These are phyloP conservation scores for Ricinus communis DNA, from an alignment of 345 rosid species.

Conservation along the genomic window DNA sequence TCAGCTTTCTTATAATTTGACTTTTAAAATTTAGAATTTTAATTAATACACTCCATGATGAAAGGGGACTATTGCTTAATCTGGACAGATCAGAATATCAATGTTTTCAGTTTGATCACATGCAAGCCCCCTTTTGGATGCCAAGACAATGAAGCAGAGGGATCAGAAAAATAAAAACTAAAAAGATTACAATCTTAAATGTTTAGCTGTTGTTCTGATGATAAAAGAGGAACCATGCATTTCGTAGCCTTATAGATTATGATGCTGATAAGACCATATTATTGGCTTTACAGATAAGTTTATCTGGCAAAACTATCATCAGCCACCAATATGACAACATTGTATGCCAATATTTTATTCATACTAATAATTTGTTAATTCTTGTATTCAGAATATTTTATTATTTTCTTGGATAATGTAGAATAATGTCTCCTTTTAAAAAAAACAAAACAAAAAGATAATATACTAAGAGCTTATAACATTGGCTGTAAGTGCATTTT, in stretches of 20 bases:
- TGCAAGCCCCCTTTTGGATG: not conserved
- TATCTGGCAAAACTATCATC: constrained; percentile 25
- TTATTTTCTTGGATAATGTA: constrained; percentile 15
- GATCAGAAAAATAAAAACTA: not conserved
- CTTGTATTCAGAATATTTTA: constrained; percentile 1
- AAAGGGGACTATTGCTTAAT: not conserved
- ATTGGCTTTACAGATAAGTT: constrained; percentile 32
- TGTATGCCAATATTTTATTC: constrained; percentile 6
- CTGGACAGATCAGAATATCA: not conserved
- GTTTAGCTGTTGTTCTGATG: not conserved
- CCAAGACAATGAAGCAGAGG: not conserved
- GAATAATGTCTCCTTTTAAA: not conserved
- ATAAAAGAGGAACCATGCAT: constrained; percentile 8
- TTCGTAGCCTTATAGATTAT: not conserved
- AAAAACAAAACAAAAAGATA: no score
- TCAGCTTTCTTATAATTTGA: no score
- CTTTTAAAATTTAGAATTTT: no score
- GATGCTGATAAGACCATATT: not conserved
- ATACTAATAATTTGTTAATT: not conserved
- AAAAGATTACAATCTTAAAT: not conserved
- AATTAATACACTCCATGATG: no score
- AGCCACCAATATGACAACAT: constrained; percentile 22
- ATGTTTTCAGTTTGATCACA: not conserved
- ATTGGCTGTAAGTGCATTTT: not conserved
- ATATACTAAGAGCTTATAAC: no score